Base-by-base conservation (phyloP, 768 basidiomycete species). In the Boletellus emodensis region DNA sequence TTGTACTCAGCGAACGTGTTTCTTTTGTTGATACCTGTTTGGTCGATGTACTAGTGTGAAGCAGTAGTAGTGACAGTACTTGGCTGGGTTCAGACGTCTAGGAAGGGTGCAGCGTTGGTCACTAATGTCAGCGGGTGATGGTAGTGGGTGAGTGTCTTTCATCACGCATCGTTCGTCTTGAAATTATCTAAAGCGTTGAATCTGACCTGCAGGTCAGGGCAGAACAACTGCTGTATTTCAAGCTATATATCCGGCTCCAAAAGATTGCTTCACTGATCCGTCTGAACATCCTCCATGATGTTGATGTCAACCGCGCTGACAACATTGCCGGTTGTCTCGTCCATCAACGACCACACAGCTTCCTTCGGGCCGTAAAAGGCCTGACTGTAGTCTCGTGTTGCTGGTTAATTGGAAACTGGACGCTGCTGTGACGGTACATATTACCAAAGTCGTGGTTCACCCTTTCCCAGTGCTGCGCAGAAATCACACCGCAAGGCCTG, bases 11-110 rank as follows among this genome's bases (percentile, higher is more conserved):
- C 34, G 45, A 44, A 61, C 62, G 66, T 65, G 54, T 32, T 45
- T 48, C 17, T 24, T 51, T 49, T 62, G 54, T 67, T 67, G 63
- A 57, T 35, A 36, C 26, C 26, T 62, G 43, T 64, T 63, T 64
- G 61, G 51, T 49, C 13, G 14, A 11, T 36, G 15, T 12, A n/a
- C 3, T 26, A 7, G 24, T 20, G 20, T 20, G 20, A 20, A 20
- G 20, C 20, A 20, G 2, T 20, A 20, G 20, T 20, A 26, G 24
- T 26, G 24, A 7, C 24, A 26, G 5, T 26, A 26, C 24, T 26
- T 26, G 20, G 20, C 24, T 26, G 4, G 24, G 24, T 26, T 26
- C 24, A 26, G 24, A 26, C 24, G 24, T 26, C 5, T 7, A 26
- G 24, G 24, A 26, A 26, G 24, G 4, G 24, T 7, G 24, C 24